Percentiles rank a stretch among this genome's conserved stretches.
These are phyloP conservation scores for Cochlearia excelsa DNA, from an alignment of 345 rosid species.

Conservation along the genomic window DNA sequence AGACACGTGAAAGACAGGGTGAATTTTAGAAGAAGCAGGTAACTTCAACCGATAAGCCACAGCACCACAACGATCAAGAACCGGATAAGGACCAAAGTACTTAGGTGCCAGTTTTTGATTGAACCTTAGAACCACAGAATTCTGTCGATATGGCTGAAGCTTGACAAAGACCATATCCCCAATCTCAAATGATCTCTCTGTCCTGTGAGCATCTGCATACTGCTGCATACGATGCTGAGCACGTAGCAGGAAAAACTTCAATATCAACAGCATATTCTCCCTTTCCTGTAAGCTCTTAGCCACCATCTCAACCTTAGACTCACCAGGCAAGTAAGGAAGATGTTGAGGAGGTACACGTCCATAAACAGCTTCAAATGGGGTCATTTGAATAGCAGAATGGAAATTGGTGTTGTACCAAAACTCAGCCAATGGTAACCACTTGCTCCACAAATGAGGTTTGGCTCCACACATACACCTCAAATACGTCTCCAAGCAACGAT, in stretches of 20 bases:
- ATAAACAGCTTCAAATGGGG: neutral
- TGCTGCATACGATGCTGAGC: neutral
- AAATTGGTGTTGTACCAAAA: neutral
- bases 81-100: neutral
- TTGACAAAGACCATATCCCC: neutral
- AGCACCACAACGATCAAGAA: neutral
- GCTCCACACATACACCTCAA: neutral
- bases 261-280: neutral
- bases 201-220: neutral
- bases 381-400: neutral
- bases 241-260: neutral
- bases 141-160: neutral
- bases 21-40: neutral
- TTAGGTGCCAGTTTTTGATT: neutral
- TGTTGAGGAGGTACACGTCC: neutral
- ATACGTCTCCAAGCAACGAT: neutral
- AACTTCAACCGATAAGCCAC: neutral
- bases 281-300: neutral
- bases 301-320: neutral
- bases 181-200: fast-evolving
- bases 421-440: neutral
- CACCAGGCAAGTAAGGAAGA: neutral
- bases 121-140: neutral
- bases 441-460: neutral
- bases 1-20: neutral